Base-by-base conservation (phyloP, 768 basidiomycete genomes). In the Serendipita sp. region DNA sequence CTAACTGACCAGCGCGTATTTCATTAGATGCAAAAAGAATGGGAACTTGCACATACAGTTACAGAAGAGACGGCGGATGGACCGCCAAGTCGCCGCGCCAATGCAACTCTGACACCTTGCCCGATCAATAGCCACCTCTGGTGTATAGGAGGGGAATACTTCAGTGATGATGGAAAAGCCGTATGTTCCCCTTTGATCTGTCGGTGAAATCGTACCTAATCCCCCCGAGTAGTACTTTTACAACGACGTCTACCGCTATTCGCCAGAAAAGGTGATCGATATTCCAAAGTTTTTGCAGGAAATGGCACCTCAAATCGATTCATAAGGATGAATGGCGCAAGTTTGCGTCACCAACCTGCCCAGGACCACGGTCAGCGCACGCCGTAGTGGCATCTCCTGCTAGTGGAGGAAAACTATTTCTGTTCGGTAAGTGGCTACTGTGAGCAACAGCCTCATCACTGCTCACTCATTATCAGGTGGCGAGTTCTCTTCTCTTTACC, bases 311-410 rank as follows among this genome's bases (percentile, higher is more conserved):
- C 35, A n/a, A 35, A 1, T 3, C 18, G 23, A 41, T 41, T 32
- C 23, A 36, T 32, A 60, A 88, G 83, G 85, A 93, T 69, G 92
- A 95, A 78, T 95, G 92, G 92, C 80, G 88, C 8, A 84, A 83
- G 69, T 93, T 90, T 67, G 78, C 91, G 32, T 90, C 88, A 0
- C 85, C 83, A 11, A 90, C 85, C 0, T 89, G 87, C 68, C 93
- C 93, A 0, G 89, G 89, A 1, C 92, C 92, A 2, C 80, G 92
- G 46, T 89, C 86, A 7, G 92, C 92, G 0, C 92, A 95, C 72
- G 88, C 88, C 8, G 83, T 89, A 3, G 86, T 85, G 28, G 81
- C 83, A 0, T 82, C 83, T 1, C 83, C 89, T 0, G 79, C 80
- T 1, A 85, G 83, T n/a, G 92, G 92, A 0, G 92, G 92, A 1